A percentile compares a stretch with the other conserved stretches of the same genome.
These are phyloP conservation scores for Brassica nigra DNA, from an alignment of 345 rosid genomes.

Conservation along the genomic window DNA sequence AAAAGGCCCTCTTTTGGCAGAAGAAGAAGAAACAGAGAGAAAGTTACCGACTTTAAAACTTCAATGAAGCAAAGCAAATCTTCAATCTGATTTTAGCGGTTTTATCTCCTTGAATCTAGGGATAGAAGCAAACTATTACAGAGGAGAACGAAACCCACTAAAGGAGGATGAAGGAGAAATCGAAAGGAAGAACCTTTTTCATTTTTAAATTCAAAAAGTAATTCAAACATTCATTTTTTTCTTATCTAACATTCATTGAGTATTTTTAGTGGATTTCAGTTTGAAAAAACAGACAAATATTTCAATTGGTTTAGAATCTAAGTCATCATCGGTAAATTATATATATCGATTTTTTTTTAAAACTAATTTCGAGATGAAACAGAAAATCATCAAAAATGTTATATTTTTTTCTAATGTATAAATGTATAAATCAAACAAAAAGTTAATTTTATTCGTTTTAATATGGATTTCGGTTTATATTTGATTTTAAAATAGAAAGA, in stretches of 20 bases:
- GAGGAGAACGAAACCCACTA: constrained; percentile 6
- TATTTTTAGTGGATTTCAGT: neutral
- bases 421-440: too few species aligned
- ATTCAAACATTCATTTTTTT: neutral
- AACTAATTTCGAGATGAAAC: neutral
- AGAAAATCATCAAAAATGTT: neutral
- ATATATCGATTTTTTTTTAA: too few species aligned
- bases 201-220: constrained; percentile 24
- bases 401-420: too few species aligned
- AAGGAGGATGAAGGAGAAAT: constrained; percentile 4
- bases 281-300: neutral
- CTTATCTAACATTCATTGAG: constrained; percentile 12
- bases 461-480: too few species aligned
- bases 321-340: neutral
- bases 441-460: too few species aligned
- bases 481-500: too few species aligned
- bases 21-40: neutral
- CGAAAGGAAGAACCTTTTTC: constrained; percentile 1
- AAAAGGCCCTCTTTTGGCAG: neutral
- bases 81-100: constrained; percentile 22
- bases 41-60: neutral
- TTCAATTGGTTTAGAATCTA: neutral
- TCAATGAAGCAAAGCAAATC: constrained; percentile 18
- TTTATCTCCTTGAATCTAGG: constrained; percentile 23
- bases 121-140: constrained; percentile 1